Evolutionary conservation across 805 yeast genomes (phyloP), one percentile per base, ranked within the genome.

Genomic region (Wickerhamiella dianesei): DNA sequence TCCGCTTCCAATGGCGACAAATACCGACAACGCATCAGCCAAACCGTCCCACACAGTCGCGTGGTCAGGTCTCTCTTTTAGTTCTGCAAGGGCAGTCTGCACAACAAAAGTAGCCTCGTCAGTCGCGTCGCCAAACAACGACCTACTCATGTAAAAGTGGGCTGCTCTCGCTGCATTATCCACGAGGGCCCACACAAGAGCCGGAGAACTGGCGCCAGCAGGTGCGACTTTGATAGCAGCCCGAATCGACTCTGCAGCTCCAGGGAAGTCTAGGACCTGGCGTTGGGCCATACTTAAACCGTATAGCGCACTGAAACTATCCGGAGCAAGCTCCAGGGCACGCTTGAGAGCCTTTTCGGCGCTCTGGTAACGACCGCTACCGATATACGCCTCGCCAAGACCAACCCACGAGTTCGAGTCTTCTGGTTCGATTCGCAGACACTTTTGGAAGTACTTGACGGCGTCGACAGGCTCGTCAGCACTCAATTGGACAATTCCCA

Each of bases 371-470:
- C 95, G 72, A 2, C 98, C 98, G 61, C 92, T 77, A 21, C 78
- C 75, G 46, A 74, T 69, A 61, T 92, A 92, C 0, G 96, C 89
- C 61, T 92, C 97, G n/a, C 98, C 98, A n/a, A 92, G 67, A 1
- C 96, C 96, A 22, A 82, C 69, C 96, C 97, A 89, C 2, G 95
- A 80, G 53, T 83, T 80, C 1, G 75, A 60, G 62, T 92, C 96
- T 45, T 58, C 52, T 0, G 81, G 67, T 40, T 78, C 68, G 52
- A 82, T 66, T 51, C 96, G 72, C 43, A 92, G 68, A 1, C 96
- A 87, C 21, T 79, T 74, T 63, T 92, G 98, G 59, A 85, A 87
- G 75, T 83, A 79, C 62, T 83, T 89, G 42, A 89, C 81, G 0
- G 98, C 94, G 47, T 77, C 78, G 1, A 76, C 77, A 52, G 77